Evolutionary conservation across 1,139 yeast genomes (phyloP).

Genomic region (Debaryomycetaceae sp.): DNA sequence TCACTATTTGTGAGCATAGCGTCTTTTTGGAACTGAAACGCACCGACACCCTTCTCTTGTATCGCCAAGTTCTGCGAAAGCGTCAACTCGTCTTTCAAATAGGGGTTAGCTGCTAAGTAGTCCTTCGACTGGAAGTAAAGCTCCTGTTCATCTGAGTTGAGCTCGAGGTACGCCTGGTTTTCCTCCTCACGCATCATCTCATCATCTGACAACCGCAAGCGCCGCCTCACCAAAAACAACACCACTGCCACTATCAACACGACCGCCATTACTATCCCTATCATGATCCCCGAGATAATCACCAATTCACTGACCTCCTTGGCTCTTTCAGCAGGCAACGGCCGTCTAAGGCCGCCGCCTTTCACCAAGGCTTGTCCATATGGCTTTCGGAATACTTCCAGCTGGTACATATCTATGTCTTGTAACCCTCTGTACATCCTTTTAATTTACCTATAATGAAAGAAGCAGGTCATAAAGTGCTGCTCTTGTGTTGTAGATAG

Average conservation of each 20-base stretch:
- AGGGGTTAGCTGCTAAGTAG: conserved; percentile 54
- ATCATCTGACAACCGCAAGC: conserved; percentile 34
- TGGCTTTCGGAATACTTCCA: neutral
- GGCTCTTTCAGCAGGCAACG: conserved; percentile 1
- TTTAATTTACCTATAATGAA: neutral
- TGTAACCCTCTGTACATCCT: neutral
- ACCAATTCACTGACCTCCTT: neutral
- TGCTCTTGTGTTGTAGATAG: neutral
- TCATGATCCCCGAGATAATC: neutral
- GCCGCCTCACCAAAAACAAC: conserved; percentile 4
- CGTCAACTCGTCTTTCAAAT: conserved; percentile 40
- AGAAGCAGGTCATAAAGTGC: neutral
- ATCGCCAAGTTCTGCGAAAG: conserved; percentile 56
- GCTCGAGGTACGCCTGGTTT: conserved; percentile 55
- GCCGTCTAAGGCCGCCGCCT: neutral
- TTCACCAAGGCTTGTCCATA: neutral
- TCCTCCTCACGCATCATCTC: conserved; percentile 62
- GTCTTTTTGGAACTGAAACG: conserved; percentile 89
- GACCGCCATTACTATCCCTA: neutral
- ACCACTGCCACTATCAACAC: neutral
- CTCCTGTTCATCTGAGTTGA: conserved; percentile 74
- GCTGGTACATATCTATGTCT: neutral
- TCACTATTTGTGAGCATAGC: conserved; percentile 56
- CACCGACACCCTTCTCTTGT: conserved; percentile 88
- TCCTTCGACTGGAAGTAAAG: conserved; percentile 70